Evolutionary conservation across 2,329 filamentous ascomycete genomes (phyloP).

Genomic region (Lecanoromycetidae sp.): DNA sequence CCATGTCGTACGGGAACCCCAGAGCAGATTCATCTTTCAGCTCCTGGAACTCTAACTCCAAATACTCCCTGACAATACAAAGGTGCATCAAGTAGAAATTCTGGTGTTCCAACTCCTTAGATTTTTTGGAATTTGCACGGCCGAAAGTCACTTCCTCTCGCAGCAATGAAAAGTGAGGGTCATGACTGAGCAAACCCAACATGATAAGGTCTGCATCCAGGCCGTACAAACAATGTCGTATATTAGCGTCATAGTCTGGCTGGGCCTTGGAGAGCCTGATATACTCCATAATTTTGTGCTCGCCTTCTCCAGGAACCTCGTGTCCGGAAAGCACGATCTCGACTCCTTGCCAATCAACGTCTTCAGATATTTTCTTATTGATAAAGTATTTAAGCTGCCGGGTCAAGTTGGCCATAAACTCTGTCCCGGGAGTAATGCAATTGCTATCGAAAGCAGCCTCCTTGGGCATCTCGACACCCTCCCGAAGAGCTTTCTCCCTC

Average conservation of each 20-base stretch:
- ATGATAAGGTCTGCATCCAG: constrained; percentile 97
- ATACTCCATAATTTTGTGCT: constrained; percentile 99
- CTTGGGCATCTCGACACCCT: constrained; percentile 86
- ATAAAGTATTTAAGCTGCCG: constrained; percentile 95
- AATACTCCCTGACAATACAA: constrained; percentile 92
- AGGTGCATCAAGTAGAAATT: constrained; percentile 97
- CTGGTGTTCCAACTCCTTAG: constrained; percentile 94
- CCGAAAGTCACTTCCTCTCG: constrained; percentile 98
- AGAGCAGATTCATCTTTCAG: constrained; percentile 62
- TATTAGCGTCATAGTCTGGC: constrained; percentile 79
- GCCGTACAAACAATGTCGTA: constrained; percentile 93
- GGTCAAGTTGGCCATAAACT: constrained; percentile 95
- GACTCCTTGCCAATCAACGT: constrained; percentile 93
- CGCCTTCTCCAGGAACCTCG: constrained; percentile 93
- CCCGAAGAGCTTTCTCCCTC: constrained; percentile 78
- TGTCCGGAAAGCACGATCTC: constrained; percentile 94
- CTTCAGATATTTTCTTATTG: constrained; percentile 96
- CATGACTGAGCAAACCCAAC: constrained; percentile 91
- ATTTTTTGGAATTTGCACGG: constrained; percentile 71
- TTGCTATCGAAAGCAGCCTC: constrained; percentile 97
- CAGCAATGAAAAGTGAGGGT: constrained; percentile 93
- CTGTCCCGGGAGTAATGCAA: constrained; percentile 91
- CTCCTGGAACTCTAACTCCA: constrained; percentile 94
- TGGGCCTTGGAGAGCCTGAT: constrained; percentile 96
- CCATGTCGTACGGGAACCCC: constrained; percentile 76